phyloP scores from a whole-genome alignment of 805 yeast genomes.

The Ogataea pignaliae region DNA sequence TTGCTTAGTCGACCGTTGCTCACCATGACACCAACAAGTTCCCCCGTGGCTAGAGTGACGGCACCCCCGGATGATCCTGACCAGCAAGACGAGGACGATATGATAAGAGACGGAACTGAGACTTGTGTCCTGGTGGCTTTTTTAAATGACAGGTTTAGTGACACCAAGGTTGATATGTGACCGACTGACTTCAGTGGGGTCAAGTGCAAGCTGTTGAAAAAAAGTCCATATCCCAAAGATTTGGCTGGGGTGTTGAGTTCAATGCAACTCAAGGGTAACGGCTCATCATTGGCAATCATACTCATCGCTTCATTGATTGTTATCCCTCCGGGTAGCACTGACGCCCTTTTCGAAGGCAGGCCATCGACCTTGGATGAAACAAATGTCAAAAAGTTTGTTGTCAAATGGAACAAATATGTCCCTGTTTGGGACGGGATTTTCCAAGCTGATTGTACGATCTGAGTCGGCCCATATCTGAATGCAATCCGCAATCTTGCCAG shows the following conservation, averaged over 20 bases:
- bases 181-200: conserved; percentile 36
- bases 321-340: conserved; percentile 1
- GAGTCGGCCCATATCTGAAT: conserved; percentile 8
- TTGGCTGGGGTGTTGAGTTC: conserved; percentile 12
- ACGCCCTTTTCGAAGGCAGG: background rate
- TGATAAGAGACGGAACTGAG: conserved; percentile 19
- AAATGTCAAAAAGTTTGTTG: conserved; percentile 30
- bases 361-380: conserved; percentile 30
- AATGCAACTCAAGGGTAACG: background rate
- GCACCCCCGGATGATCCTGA: conserved; percentile 51
- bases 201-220: conserved; percentile 16
- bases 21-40: conserved; percentile 38
- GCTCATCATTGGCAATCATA: background rate
- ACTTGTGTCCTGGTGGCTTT: background rate
- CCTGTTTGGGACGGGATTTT: conserved; percentile 4
- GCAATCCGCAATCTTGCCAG: conserved; percentile 11
- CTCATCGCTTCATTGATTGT: conserved; percentile 1
- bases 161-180: conserved; percentile 20
- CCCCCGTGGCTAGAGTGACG: conserved; percentile 19
- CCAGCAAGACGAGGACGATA: conserved; percentile 44
- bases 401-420: conserved; percentile 29
- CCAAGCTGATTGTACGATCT: background rate
- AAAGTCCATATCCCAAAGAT: conserved; percentile 39
- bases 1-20: conserved; percentile 32
- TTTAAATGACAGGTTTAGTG: conserved; percentile 5